Evolutionary conservation across 2,329 filamentous ascomycete genomes (phyloP).

Genomic region (Fonsecaea pedrosoi): DNA sequence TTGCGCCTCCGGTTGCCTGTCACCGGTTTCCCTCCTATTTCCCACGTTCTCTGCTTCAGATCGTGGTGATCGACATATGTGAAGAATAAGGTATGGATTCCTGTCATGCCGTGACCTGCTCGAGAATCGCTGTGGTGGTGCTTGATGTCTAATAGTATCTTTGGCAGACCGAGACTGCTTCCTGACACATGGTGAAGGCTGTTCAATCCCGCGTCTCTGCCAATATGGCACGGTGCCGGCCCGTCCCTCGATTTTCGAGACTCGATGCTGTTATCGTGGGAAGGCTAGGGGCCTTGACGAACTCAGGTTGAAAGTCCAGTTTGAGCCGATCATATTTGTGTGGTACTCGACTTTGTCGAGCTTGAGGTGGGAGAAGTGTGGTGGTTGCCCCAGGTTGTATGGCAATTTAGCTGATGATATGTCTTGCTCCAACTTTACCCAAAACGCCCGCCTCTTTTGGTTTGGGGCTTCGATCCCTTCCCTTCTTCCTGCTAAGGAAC

Average conservation of each 20-base stretch:
- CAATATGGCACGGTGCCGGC: neutral
- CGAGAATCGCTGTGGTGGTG: neutral
- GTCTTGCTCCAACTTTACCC: constrained; percentile 90
- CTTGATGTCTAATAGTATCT: neutral
- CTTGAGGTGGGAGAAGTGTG: neutral
- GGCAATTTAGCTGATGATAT: constrained; percentile 70
- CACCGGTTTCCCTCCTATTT: neutral
- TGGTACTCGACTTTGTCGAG: neutral
- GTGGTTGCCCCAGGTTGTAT: neutral
- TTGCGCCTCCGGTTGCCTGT: neutral
- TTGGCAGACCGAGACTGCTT: neutral
- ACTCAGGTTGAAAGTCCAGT: neutral
- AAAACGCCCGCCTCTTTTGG: constrained; percentile 91
- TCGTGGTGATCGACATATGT: neutral
- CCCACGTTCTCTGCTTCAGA: neutral
- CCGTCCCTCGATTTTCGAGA: neutral
- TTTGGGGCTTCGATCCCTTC: constrained; percentile 88
- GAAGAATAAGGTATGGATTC: neutral
- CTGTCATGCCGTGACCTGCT: neutral
- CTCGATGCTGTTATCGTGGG: neutral
- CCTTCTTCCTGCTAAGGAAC: constrained; percentile 87
- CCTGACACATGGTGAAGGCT: neutral
- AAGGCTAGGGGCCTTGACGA: neutral
- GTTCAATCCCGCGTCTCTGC: neutral
- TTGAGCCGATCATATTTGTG: neutral